phyloP scores from a whole-genome alignment of 495 filamentous ascomycete species.

The Staphylotrichum longicolle region DNA sequence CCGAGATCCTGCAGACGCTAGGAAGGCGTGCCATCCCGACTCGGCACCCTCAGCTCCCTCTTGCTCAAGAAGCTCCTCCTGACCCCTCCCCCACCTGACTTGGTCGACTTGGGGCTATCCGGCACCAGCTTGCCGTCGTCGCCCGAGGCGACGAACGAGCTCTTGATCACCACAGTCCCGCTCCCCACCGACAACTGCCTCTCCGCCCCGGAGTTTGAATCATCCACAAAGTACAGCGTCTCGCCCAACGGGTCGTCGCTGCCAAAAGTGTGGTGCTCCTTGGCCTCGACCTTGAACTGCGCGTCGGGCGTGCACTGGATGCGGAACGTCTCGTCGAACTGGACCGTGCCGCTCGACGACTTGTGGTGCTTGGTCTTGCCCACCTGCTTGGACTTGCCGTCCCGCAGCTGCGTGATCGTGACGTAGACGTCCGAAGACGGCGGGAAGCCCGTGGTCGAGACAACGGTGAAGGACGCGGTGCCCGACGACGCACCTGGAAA shows the following conservation, averaged over 20 bases:
- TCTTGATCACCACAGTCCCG: conserved; percentile 66
- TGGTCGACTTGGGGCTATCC: conserved; percentile 55
- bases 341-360: conserved; percentile 54
- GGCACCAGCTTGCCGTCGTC: conserved; percentile 29
- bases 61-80: conserved; percentile 53
- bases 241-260: conserved; percentile 81
- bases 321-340: conserved; percentile 78
- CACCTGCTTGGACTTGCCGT: conserved; percentile 69
- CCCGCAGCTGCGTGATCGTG: conserved; percentile 59
- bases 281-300: conserved; percentile 80
- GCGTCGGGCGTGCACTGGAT: conserved; percentile 76
- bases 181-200: conserved; percentile 68
- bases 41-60: conserved; percentile 35
- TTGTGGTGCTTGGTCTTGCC: conserved; percentile 87
- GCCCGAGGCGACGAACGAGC: conserved; percentile 50
- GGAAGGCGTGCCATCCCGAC: conserved; percentile 11
- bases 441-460: conserved; percentile 78
- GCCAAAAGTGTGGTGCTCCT: conserved; percentile 78
- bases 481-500: conserved; percentile 60
- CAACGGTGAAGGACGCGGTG: conserved; percentile 74
- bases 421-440: conserved; percentile 78
- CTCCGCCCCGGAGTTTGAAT: conserved; percentile 69
- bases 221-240: conserved; percentile 81
- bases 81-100: conserved; percentile 36
- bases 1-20: conserved; percentile 45